A percentile compares a stretch with the other conserved stretches of the same genome.
phyloP scores from a whole-genome alignment of 2,329 filamentous ascomycete species.

The Reticulascus tulasneorum region DNA sequence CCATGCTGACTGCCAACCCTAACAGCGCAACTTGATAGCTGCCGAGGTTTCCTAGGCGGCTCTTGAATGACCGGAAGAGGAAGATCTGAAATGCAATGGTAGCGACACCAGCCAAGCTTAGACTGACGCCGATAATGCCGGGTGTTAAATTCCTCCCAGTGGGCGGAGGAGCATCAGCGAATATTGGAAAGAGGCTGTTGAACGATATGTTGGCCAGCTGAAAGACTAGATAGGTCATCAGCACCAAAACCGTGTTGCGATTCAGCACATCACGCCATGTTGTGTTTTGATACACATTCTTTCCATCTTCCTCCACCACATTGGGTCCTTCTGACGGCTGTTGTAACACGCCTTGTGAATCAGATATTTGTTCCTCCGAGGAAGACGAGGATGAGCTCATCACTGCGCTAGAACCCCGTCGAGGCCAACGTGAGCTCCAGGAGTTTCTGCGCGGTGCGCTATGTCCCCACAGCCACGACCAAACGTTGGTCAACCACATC shows the following conservation, averaged over 20 bases:
- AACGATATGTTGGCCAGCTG: constrained; percentile 92
- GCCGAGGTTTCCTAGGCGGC: constrained; percentile 77
- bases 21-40: constrained; percentile 77
- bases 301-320: constrained; percentile 44
- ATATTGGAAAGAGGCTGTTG: constrained; percentile 93
- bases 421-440: constrained; percentile 37
- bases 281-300: constrained; percentile 48
- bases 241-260: constrained; percentile 74
- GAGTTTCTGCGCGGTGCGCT: constrained; percentile 22
- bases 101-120: constrained; percentile 78
- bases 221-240: constrained; percentile 86
- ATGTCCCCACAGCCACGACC: constrained; percentile 21
- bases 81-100: constrained; percentile 90
- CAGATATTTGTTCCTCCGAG: constrained; percentile 7
- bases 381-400: constrained; percentile 18
- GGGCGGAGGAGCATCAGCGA: constrained; percentile 71
- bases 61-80: constrained; percentile 74
- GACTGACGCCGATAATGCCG: constrained; percentile 75
- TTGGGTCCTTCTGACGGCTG: constrained; percentile 34
- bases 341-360: constrained; percentile 18
- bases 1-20: constrained; percentile 76
- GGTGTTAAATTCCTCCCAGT: constrained; percentile 73
- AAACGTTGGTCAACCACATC: constrained; percentile 27
- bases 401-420: constrained; percentile 15
- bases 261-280: constrained; percentile 62